Evolutionary conservation across 306 rosid species (phyloP).

Genomic region (Cucurbita ficifolia): DNA sequence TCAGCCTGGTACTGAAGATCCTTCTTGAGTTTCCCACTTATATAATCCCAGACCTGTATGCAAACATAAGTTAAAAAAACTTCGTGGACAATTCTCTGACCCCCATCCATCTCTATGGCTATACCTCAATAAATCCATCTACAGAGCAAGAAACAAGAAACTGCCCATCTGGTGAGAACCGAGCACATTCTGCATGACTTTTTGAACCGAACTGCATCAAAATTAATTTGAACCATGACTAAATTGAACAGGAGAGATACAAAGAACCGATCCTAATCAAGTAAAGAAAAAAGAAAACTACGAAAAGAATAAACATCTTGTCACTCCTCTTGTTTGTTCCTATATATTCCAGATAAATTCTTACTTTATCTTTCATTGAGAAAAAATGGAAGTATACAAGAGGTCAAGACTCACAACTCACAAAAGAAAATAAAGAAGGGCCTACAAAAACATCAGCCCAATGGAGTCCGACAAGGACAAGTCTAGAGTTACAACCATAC

Average conservation of each 20-base stretch:
- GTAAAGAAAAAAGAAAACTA: not conserved
- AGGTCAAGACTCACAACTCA: too few relatives aligned
- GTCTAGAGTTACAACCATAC: not conserved
- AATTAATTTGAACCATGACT: conserved; percentile 5
- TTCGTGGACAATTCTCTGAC: not conserved
- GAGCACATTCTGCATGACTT: conserved; percentile 93
- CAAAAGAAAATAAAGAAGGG: not conserved
- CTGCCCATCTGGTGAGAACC: conserved; percentile 98
- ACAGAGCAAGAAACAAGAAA: conserved; percentile 88
- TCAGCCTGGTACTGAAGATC: conserved; percentile 99
- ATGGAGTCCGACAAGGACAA: not conserved
- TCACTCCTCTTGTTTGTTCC: not conserved
- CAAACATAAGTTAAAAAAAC: conserved; percentile 6
- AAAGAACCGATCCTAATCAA: not conserved
- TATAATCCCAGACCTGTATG: conserved; percentile 85
- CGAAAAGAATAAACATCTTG: not conserved
- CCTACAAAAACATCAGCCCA: not conserved
- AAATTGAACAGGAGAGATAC: not conserved
- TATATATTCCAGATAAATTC: not conserved
- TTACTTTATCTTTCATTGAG: not conserved
- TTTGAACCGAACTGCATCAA: conserved; percentile 72
- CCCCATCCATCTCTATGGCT: not conserved
- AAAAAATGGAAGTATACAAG: not conserved
- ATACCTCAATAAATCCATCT: conserved; percentile 96
- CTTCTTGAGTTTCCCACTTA: conserved; percentile 95